phyloP scores from a whole-genome alignment of 2,329 filamentous ascomycete species.

The Periconia sp. region DNA sequence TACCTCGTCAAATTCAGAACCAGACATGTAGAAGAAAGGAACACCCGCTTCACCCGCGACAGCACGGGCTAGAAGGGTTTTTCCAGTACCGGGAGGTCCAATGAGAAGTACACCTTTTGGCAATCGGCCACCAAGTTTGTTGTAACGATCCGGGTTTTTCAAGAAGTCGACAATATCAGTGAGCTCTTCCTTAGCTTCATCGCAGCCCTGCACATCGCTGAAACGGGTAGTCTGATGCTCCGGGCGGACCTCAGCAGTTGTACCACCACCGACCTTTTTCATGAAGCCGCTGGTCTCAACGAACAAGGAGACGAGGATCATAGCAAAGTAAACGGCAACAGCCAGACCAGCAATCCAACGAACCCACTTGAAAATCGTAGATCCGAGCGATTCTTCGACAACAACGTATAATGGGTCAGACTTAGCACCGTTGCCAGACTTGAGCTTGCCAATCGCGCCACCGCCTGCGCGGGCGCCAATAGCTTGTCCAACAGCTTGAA shows the following conservation, averaged over 20 bases:
- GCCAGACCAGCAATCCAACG: constrained; percentile 81
- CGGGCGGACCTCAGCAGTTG: constrained; percentile 83
- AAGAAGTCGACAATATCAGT: constrained; percentile 97
- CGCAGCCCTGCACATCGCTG: constrained; percentile 91
- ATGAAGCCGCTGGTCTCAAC: constrained; percentile 79
- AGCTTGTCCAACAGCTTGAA: constrained; percentile 80
- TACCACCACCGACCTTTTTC: constrained; percentile 72
- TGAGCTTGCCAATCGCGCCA: constrained; percentile 62
- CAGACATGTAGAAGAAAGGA: constrained; percentile 99
- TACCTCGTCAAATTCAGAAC: constrained; percentile 96
- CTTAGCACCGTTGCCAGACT: constrained; percentile 69
- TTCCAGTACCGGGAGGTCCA: constrained; percentile 94
- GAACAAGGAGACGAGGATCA: constrained; percentile 78
- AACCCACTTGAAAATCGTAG: constrained; percentile 84
- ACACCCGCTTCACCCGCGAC: constrained; percentile 97
- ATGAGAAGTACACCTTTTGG: constrained; percentile 95
- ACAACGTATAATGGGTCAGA: constrained; percentile 91
- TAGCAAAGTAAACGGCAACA: constrained; percentile 74
- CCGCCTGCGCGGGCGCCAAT: constrained; percentile 72
- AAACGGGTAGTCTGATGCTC: constrained; percentile 92
- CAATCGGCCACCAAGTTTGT: constrained; percentile 89
- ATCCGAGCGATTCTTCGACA: constrained; percentile 84
- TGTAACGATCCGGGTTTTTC: constrained; percentile 90
- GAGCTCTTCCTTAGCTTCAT: constrained; percentile 97
- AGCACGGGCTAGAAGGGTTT: constrained; percentile 91